Percentiles rank a stretch among this genome's conserved stretches.
phyloP scores from a whole-genome alignment of 2,329 filamentous ascomycete genomes.

The Neofusicoccum umdonicola region DNA sequence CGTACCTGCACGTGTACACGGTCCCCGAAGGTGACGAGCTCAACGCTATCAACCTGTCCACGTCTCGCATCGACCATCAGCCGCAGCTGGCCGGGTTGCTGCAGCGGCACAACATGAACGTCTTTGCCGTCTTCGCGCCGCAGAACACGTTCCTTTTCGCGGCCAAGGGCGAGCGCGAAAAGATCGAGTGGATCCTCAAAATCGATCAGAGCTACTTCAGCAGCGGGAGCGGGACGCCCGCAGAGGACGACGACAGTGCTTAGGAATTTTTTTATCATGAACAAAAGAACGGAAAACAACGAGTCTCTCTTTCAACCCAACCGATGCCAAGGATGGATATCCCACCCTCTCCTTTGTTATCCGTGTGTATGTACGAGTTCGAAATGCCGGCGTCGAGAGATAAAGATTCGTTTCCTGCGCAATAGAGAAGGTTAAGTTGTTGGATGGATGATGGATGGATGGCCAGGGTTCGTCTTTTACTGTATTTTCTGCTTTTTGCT shows the following conservation, averaged over 20 bases:
- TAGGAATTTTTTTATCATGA: not conserved
- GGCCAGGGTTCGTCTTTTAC: not conserved
- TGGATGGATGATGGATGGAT: conserved; percentile 4
- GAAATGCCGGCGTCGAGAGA: conserved; percentile 6
- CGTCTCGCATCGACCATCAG: conserved; percentile 87
- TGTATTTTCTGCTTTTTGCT: not conserved
- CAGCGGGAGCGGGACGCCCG: conserved; percentile 21
- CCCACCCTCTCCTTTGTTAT: not conserved
- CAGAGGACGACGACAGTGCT: conserved; percentile 28
- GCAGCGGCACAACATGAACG: conserved; percentile 39
- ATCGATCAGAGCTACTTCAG: conserved; percentile 78
- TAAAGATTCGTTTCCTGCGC: not conserved
- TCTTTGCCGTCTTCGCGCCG: conserved; percentile 92
- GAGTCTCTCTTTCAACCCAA: conserved; percentile 1
- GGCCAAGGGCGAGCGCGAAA: conserved; percentile 82
- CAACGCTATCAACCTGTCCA: conserved; percentile 81
- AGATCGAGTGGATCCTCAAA: conserved; percentile 94
- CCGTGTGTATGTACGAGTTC: conserved; percentile 5
- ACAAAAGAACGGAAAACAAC: not conserved
- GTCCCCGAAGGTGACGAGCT: conserved; percentile 86
- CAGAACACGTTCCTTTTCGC: conserved; percentile 96
- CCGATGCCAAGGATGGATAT: not conserved
- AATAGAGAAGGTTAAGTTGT: not conserved
- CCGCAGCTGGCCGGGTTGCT: conserved; percentile 82
- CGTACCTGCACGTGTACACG: conserved; percentile 88